Evolutionary conservation across 495 filamentous ascomycete genomes (phyloP).

Genomic region (Tuber magnatum): DNA sequence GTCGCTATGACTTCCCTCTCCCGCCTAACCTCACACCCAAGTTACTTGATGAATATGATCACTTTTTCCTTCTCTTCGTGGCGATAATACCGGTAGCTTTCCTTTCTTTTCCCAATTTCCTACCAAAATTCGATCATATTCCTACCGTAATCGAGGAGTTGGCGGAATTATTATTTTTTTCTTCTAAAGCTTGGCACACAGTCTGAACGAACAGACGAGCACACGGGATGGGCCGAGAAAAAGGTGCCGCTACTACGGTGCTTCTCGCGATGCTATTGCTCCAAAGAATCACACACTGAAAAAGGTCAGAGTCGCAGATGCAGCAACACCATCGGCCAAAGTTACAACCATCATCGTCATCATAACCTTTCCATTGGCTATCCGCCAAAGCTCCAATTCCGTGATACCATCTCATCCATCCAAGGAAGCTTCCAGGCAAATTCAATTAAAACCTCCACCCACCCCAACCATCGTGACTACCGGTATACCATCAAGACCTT

Average conservation of each 20-base stretch:
- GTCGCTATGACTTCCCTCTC: slow-evolving; percentile 3
- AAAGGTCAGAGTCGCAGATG: neutral
- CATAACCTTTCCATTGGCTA: neutral
- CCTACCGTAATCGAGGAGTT: neutral
- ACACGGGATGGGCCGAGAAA: neutral
- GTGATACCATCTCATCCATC: neutral
- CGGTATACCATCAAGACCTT: neutral
- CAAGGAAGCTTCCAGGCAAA: neutral
- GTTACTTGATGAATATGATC: neutral
- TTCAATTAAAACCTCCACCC: neutral
- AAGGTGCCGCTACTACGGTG: neutral
- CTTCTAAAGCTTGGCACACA: neutral
- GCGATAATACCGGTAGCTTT: neutral
- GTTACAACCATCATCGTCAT: neutral
- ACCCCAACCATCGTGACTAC: neutral
- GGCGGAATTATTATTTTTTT: neutral
- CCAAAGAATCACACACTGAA: neutral
- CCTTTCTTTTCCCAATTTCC: neutral
- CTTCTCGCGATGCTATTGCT: neutral
- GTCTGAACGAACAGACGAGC: neutral
- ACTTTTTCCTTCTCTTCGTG: neutral
- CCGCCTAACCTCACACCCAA: neutral
- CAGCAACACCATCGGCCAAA: neutral
- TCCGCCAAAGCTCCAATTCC: neutral
- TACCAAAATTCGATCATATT: neutral